Evolutionary conservation across 129 eudicot species (phyloP).

Genomic region (Calendula officinalis): DNA sequence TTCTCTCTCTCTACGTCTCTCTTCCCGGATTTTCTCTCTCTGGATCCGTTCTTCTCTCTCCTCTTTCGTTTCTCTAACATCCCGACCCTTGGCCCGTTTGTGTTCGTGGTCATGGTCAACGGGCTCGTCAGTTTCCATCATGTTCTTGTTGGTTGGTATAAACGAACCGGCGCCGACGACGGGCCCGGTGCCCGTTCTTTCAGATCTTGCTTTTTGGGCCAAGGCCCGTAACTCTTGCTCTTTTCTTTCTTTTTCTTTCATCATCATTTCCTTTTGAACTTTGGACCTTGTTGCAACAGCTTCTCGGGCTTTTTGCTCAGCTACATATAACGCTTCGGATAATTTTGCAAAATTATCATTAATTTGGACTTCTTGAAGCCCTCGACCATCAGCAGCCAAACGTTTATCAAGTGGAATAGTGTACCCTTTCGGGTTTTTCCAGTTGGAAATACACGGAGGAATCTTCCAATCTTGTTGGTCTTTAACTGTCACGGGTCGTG

Average conservation of each 20-base stretch:
- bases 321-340: slow-evolving; percentile 80
- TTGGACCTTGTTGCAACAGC: slow-evolving; percentile 81
- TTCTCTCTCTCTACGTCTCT: slow-evolving; percentile 77
- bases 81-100: slow-evolving; percentile 41
- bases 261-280: slow-evolving; percentile 88
- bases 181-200: slow-evolving; percentile 56
- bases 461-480: slow-evolving; percentile 97
- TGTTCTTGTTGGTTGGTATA: slow-evolving; percentile 40
- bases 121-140: slow-evolving; percentile 42
- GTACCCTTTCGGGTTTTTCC: slow-evolving; percentile 95
- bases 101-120: slow-evolving; percentile 14
- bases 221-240: slow-evolving; percentile 73
- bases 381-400: slow-evolving; percentile 92
- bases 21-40: slow-evolving; percentile 88
- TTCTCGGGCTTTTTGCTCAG: slow-evolving; percentile 88
- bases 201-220: slow-evolving; percentile 84
- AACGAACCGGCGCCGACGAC: slow-evolving; percentile 42
- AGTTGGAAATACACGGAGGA: slow-evolving; percentile 90
- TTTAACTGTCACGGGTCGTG: slow-evolving; percentile 89
- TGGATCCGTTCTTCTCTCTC: slow-evolving; percentile 64
- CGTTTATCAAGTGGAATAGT: slow-evolving; percentile 94
- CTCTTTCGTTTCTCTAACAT: slow-evolving; percentile 55
- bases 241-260: slow-evolving; percentile 85
- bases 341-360: slow-evolving; percentile 87
- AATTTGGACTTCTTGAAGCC: slow-evolving; percentile 89